Conservation (phyloP, 1,139 yeast genomes). For the Nakaseomyces bracarensis region DNA sequence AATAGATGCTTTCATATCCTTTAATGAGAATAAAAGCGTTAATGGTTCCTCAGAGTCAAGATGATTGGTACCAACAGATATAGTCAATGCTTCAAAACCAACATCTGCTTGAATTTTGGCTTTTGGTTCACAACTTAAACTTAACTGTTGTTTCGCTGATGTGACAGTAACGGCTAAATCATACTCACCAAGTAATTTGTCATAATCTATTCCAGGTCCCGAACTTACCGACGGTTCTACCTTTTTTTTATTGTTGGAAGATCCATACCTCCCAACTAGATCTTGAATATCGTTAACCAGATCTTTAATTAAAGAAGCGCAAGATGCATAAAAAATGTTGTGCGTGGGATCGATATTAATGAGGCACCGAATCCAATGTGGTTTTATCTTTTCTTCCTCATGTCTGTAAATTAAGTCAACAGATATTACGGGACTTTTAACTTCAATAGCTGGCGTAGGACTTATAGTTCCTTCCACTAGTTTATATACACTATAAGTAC, state of each 20-base stretch:
- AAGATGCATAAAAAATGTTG: conserved; percentile 59
- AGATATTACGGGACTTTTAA: conserved; percentile 72
- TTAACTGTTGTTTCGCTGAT: conserved; percentile 63
- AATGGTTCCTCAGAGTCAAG: conserved; percentile 37
- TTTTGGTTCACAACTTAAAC: conserved; percentile 83
- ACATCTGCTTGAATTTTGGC: conserved; percentile 88
- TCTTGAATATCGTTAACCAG: conserved; percentile 40
- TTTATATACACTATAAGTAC: conserved; percentile 45
- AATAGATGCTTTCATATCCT: conserved; percentile 55
- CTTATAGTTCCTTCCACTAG: conserved; percentile 39
- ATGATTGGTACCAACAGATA: conserved; percentile 51
- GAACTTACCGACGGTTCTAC: conserved; percentile 5
- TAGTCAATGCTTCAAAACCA: conserved; percentile 54
- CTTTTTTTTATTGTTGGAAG: conserved; percentile 11
- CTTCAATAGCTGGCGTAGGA: conserved; percentile 47
- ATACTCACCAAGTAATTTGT: conserved; percentile 40
- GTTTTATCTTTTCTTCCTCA: conserved; percentile 26
- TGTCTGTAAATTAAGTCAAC: conserved; percentile 43
- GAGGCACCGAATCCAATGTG: conserved; percentile 26
- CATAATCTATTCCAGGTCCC: conserved; percentile 32
- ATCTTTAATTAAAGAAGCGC: conserved; percentile 71
- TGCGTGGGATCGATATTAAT: conserved; percentile 45
- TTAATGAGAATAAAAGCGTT: conserved; percentile 41
- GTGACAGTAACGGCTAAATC: conserved; percentile 59
- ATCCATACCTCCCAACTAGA: conserved; percentile 31